A percentile compares a stretch with the other conserved stretches of the same genome.
These are phyloP conservation scores for Tricholoma saponaceum DNA, from an alignment of 768 basidiomycete genomes.

Conservation along the genomic window DNA sequence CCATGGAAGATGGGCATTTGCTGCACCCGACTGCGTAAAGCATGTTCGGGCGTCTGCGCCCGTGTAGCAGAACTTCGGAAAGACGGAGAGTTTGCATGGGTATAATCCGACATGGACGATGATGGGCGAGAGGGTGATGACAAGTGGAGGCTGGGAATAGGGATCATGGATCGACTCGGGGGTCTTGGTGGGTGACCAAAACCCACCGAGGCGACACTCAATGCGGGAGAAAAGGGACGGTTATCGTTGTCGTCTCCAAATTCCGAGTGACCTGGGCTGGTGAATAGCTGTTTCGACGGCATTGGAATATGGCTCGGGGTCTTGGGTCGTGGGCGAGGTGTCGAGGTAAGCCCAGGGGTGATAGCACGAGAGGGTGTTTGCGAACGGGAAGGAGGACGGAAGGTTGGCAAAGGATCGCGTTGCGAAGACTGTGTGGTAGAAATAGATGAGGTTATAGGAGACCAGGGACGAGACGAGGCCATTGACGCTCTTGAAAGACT, in stretches of 20 bases:
- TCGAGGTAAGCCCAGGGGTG: constrained; percentile 32
- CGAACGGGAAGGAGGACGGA: constrained; percentile 52
- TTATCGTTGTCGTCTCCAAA: constrained; percentile 35
- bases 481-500: constrained; percentile 73
- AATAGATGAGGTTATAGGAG: constrained; percentile 66
- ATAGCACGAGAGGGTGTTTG: constrained; percentile 50
- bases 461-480: constrained; percentile 78
- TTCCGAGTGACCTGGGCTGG: constrained; percentile 14
- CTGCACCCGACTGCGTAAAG: constrained; percentile 55
- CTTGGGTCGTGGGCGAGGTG: constrained; percentile 68
- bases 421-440: constrained; percentile 62
- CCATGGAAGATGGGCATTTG: constrained; percentile 53
- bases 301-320: constrained; percentile 79
- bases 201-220: constrained; percentile 37
- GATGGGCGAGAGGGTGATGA: constrained; percentile 67
- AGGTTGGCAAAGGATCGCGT: constrained; percentile 34
- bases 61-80: constrained; percentile 42
- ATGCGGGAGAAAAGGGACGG: constrained; percentile 62
- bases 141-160: constrained; percentile 69
- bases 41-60: constrained; percentile 69
- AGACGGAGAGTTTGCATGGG: constrained; percentile 37
- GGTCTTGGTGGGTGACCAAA: constrained; percentile 60
- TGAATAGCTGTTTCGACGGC: constrained; percentile 46
- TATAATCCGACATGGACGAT: constrained; percentile 66
- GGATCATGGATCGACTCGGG: constrained; percentile 82